Evolutionary conservation across 2,329 filamentous ascomycete species (phyloP).

Genomic region (Septoria petroselini): DNA sequence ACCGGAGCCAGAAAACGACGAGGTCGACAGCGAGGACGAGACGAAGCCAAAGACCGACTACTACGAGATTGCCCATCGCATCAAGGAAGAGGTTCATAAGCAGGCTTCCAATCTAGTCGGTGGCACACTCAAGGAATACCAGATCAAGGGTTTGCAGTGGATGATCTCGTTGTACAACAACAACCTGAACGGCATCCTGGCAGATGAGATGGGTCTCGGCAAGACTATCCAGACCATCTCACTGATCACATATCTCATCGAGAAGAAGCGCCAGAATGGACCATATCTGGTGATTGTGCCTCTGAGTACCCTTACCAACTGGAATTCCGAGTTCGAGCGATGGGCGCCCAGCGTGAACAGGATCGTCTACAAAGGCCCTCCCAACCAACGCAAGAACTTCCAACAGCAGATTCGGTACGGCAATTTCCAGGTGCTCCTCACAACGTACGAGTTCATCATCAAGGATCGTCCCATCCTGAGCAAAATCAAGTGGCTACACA

Average conservation of each 20-base stretch:
- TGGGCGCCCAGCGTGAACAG: constrained; percentile 86
- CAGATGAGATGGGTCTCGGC: constrained; percentile 98
- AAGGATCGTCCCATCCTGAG: constrained; percentile 92
- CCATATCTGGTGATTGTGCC: constrained; percentile 97
- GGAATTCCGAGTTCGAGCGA: constrained; percentile 98
- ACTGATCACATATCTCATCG: constrained; percentile 94
- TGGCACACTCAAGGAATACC: constrained; percentile 93
- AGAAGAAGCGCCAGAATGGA: constrained; percentile 86
- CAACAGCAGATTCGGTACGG: constrained; percentile 93
- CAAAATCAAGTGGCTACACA: constrained; percentile 99
- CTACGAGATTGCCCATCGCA: constrained; percentile 93
- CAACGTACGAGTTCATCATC: constrained; percentile 99
- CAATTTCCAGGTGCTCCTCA: constrained; percentile 92
- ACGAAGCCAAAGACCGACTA: constrained; percentile 86
- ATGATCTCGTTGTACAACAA: constrained; percentile 99
- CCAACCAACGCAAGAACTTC: constrained; percentile 79
- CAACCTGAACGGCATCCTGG: constrained; percentile 97
- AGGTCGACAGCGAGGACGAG: constrained; percentile 66
- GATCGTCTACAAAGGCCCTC: constrained; percentile 96
- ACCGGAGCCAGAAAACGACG: constrained; percentile 65
- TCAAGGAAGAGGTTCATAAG: constrained; percentile 83
- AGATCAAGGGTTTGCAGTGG: constrained; percentile 97
- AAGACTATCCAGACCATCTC: constrained; percentile 99
- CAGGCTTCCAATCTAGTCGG: constrained; percentile 87
- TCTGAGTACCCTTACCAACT: constrained; percentile 94